Conservation (phyloP, 371 early-diverging fungal species). For the Mucor circinelloides region DNA sequence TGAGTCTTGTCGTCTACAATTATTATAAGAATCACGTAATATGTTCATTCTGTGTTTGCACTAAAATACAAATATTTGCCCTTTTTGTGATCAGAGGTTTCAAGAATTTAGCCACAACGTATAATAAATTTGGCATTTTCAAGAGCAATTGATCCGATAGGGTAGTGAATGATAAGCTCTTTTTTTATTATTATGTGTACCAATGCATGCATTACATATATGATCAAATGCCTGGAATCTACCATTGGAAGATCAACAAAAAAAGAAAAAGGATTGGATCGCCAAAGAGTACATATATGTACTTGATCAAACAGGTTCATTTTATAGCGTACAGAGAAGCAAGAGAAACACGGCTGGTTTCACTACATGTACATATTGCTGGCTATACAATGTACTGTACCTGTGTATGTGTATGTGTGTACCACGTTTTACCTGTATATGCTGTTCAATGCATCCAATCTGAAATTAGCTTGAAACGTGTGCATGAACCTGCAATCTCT, state of each 20-base stretch:
- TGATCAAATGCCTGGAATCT: not conserved
- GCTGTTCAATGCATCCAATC: not conserved
- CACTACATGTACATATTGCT: not conserved
- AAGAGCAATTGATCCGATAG: not conserved
- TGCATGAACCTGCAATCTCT: not conserved
- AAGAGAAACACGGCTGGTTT: not conserved
- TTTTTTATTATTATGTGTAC: not conserved
- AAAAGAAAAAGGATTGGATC: not conserved
- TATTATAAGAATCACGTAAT: not conserved
- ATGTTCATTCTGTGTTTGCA: not conserved
- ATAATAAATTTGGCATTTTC: not conserved
- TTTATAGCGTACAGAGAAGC: not conserved
- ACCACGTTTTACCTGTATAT: not conserved
- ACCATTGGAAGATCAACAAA: not conserved
- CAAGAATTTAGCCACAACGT: not conserved
- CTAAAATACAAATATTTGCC: not conserved
- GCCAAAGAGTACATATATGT: not conserved
- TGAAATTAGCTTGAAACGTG: not conserved
- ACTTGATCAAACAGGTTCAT: not conserved
- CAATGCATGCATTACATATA: not conserved
- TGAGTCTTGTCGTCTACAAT: not conserved
- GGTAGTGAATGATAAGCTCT: not conserved
- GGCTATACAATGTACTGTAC: not conserved
- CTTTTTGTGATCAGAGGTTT: not conserved
- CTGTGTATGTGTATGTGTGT: not conserved